Evolutionary conservation across 2,329 filamentous ascomycete genomes (phyloP).

Genomic region (Passalora sequoiae): DNA sequence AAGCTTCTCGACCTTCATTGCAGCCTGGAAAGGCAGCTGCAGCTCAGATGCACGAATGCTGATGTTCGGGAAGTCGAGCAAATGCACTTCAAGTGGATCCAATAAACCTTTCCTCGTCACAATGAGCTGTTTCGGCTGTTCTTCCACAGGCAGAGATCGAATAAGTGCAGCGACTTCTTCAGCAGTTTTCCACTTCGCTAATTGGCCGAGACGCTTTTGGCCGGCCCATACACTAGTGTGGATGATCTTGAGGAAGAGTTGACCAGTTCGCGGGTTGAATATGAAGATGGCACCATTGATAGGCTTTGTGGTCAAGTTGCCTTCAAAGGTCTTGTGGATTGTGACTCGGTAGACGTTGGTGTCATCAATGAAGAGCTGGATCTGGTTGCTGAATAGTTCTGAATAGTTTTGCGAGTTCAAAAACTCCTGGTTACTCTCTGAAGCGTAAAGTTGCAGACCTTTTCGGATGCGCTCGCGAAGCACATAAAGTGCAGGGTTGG

Average conservation of each 20-base stretch:
- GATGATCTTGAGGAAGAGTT: constrained; percentile 98
- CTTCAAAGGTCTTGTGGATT: constrained; percentile 99
- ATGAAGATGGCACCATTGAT: constrained; percentile 99
- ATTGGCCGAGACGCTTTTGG: constrained; percentile 95
- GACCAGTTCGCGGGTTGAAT: constrained; percentile 97
- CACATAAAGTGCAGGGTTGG: constrained; percentile 93
- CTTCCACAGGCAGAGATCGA: constrained; percentile 89
- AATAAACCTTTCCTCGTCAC: constrained; percentile 95
- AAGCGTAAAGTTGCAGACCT: constrained; percentile 94
- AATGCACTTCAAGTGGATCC: constrained; percentile 92
- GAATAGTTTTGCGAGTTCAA: constrained; percentile 99
- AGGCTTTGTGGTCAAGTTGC: constrained; percentile 96
- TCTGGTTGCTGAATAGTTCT: constrained; percentile 97
- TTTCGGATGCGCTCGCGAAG: constrained; percentile 96
- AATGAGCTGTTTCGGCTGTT: constrained; percentile 97
- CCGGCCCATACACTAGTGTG: constrained; percentile 99
- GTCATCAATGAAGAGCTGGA: constrained; percentile 97
- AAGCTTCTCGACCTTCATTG: constrained; percentile 99
- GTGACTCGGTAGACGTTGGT: constrained; percentile 99
- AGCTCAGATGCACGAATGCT: constrained; percentile 96
- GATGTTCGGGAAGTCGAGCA: constrained; percentile 98
- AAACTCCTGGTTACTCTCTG: constrained; percentile 98
- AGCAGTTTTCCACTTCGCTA: constrained; percentile 99
- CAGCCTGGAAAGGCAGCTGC: constrained; percentile 96
- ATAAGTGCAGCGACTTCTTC: constrained; percentile 99